Evolutionary conservation across 805 yeast genomes (phyloP).

Genomic region (Metschnikowia gelsemii): DNA sequence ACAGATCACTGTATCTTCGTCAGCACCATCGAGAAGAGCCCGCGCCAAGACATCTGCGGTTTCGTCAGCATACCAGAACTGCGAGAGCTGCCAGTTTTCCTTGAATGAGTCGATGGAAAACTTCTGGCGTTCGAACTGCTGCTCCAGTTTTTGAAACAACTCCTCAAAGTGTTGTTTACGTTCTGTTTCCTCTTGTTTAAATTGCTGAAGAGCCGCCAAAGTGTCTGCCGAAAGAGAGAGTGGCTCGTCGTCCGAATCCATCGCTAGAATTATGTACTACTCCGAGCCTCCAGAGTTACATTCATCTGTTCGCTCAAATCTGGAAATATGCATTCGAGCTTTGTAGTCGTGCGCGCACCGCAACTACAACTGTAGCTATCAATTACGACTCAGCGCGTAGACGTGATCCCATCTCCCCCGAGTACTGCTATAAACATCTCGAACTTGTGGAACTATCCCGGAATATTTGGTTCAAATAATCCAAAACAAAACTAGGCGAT

Average conservation of each 20-base stretch:
- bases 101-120: slow-evolving; percentile 70
- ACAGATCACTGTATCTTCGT: slow-evolving; percentile 65
- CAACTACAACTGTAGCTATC: slow-evolving; percentile 1
- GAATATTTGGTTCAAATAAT: no score
- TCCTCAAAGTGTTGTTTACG: slow-evolving; percentile 56
- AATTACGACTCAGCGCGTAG: no score
- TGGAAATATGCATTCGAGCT: neutral
- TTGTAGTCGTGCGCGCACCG: slow-evolving; percentile 14
- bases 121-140: slow-evolving; percentile 42
- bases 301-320: neutral
- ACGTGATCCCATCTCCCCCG: no score
- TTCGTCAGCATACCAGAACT: slow-evolving; percentile 80
- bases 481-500: no score
- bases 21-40: slow-evolving; percentile 76
- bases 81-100: slow-evolving; percentile 94
- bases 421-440: no score
- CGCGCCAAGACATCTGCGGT: slow-evolving; percentile 70
- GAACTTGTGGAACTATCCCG: no score
- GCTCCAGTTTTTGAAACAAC: slow-evolving; percentile 57
- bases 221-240: slow-evolving; percentile 49
- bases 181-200: slow-evolving; percentile 60
- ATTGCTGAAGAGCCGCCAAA: slow-evolving; percentile 60
- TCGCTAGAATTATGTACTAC: slow-evolving; percentile 11
- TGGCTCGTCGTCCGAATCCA: slow-evolving; percentile 45
- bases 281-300: neutral